Percentiles rank a stretch among this genome's conserved stretches.
phyloP scores from a whole-genome alignment of 2,329 filamentous ascomycete species.

The Fusarium brevicatenulatum region DNA sequence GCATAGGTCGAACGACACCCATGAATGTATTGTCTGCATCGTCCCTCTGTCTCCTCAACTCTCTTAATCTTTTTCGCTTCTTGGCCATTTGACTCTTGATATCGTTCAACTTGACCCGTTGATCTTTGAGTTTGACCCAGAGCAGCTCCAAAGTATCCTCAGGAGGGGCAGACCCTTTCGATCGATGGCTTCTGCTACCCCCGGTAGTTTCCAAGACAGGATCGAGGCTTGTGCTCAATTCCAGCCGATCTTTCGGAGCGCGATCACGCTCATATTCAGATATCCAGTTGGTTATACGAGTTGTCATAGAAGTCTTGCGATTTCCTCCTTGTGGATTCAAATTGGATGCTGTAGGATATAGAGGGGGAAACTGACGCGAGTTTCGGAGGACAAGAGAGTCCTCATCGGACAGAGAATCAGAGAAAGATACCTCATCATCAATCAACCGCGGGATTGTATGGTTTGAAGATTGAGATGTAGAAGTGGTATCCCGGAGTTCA shows the following conservation, averaged over 20 bases:
- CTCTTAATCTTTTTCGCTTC: slow-evolving; percentile 46
- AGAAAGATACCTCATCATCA: slow-evolving; percentile 34
- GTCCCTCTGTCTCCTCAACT: slow-evolving; percentile 48
- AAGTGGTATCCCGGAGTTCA: slow-evolving; percentile 8
- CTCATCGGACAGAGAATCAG: slow-evolving; percentile 42
- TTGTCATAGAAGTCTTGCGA: slow-evolving; percentile 46
- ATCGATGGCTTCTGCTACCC: slow-evolving; percentile 19
- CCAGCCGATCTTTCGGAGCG: slow-evolving; percentile 34
- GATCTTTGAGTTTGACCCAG: slow-evolving; percentile 51
- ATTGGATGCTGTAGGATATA: slow-evolving; percentile 43
- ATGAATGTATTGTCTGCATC: slow-evolving; percentile 55
- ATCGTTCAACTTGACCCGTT: slow-evolving; percentile 44
- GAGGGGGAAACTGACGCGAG: slow-evolving; percentile 47
- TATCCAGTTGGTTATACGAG: slow-evolving; percentile 50
- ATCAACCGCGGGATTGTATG: slow-evolving; percentile 40
- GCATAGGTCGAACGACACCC: slow-evolving; percentile 51
- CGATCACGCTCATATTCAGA: slow-evolving; percentile 46
- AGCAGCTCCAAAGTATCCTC: slow-evolving; percentile 49
- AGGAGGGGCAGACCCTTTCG: slow-evolving; percentile 33
- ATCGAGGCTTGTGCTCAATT: slow-evolving; percentile 8
- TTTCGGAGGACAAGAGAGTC: slow-evolving; percentile 46
- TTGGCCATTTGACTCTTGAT: slow-evolving; percentile 48
- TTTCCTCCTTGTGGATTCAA: slow-evolving; percentile 33
- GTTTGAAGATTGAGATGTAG: slow-evolving; percentile 36
- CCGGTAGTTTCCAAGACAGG: slow-evolving; percentile 14